Conservation (phyloP, 164 flowering plant genomes). For the Umbellularia californica region DNA sequence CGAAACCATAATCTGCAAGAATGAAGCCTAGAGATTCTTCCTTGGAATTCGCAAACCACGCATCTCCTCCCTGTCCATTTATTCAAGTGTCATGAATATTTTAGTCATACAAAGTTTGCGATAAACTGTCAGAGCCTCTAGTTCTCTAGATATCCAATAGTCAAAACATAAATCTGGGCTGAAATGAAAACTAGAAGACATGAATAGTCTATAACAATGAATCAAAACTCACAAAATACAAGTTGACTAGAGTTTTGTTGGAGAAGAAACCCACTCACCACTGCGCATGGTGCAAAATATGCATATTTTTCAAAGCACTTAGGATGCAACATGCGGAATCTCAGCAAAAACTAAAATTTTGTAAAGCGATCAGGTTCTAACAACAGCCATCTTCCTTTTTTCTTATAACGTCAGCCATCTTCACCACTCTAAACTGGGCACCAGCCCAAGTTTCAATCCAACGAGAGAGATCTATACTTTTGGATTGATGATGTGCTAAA, state of each 20-base stretch:
- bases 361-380: too few relatives aligned
- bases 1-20: slow-evolving; percentile 86
- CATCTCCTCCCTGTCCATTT: slow-evolving; percentile 77
- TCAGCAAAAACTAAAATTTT: too few relatives aligned
- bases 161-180: background rate
- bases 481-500: too few relatives aligned
- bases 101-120: background rate
- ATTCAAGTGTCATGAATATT: background rate
- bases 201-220: background rate
- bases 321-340: too few relatives aligned
- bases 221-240: background rate
- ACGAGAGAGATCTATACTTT: too few relatives aligned
- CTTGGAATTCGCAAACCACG: slow-evolving; percentile 76
- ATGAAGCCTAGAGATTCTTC: slow-evolving; percentile 86
- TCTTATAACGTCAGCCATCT: too few relatives aligned
- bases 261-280: background rate
- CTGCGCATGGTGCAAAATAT: too few relatives aligned
- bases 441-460: too few relatives aligned
- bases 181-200: background rate
- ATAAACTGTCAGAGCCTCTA: background rate
- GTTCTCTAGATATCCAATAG: background rate
- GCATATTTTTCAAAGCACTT: too few relatives aligned
- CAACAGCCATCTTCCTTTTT: too few relatives aligned
- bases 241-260: background rate
- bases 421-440: too few relatives aligned